A percentile compares a stretch with the other conserved stretches of the same genome.
phyloP scores from a whole-genome alignment of 2,329 filamentous ascomycete genomes.

The Pseudogymnoascus sp. region DNA sequence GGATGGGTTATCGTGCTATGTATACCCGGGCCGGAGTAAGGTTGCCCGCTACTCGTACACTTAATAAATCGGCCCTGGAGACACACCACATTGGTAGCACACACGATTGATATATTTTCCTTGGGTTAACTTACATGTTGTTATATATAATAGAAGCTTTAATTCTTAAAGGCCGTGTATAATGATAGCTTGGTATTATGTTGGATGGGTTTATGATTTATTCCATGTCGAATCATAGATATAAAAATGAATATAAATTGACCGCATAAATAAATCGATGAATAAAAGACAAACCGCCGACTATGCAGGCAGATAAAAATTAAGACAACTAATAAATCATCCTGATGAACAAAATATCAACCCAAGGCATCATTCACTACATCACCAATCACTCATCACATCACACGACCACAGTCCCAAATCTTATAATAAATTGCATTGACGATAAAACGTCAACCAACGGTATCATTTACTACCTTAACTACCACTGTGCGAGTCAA shows the following conservation, averaged over 20 bases:
- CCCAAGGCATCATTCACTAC: not conserved
- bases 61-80: too few species aligned
- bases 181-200: not conserved
- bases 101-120: too few species aligned
- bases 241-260: not conserved
- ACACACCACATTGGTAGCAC: too few species aligned
- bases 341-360: not conserved
- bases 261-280: not conserved
- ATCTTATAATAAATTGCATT: slow-evolving; percentile 3
- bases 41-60: too few species aligned
- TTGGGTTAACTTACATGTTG: not conserved
- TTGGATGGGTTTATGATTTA: not conserved
- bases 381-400: too few species aligned
- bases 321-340: not conserved
- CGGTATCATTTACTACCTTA: slow-evolving; percentile 5
- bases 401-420: too few species aligned
- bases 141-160: not conserved
- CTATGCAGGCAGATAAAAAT: too few species aligned
- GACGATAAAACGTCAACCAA: slow-evolving; percentile 4
- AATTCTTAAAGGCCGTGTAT: not conserved
- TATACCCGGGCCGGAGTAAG: not conserved
- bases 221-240: not conserved
- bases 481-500: not conserved
- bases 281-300: not conserved
- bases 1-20: not conserved